Conservation (phyloP, 2,329 filamentous ascomycete genomes). For the Elsinoe arachidis region DNA sequence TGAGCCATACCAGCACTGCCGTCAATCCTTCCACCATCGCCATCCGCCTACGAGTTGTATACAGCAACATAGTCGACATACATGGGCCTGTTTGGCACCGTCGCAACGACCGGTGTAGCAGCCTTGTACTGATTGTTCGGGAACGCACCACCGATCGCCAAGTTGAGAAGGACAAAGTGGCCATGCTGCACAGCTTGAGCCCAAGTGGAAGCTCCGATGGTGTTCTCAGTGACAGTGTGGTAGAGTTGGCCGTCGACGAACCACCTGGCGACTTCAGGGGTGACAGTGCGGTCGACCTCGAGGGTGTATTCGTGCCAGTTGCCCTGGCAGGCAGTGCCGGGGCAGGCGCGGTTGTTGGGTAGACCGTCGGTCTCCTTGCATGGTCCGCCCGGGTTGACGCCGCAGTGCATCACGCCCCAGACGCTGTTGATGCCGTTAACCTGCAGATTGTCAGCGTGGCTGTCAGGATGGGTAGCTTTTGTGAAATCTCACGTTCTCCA, state of each 20-base stretch:
- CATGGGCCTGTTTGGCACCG: constrained; percentile 18
- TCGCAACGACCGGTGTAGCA: constrained; percentile 21
- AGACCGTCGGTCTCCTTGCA: constrained; percentile 25
- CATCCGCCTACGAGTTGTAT: not conserved
- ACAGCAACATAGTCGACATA: constrained; percentile 21
- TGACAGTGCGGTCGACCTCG: constrained; percentile 22
- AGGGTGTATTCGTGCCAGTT: constrained; percentile 26
- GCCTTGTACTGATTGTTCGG: constrained; percentile 22
- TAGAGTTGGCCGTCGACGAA: constrained; percentile 21
- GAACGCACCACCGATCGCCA: constrained; percentile 26
- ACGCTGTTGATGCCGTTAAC: constrained; percentile 22
- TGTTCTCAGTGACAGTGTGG: constrained; percentile 19
- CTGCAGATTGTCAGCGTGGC: too few relatives aligned
- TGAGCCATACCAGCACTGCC: not conserved
- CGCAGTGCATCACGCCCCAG: constrained; percentile 23
- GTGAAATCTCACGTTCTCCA: constrained; percentile 20
- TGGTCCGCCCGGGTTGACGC: constrained; percentile 25
- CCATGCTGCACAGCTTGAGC: constrained; percentile 21
- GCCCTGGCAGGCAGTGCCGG: constrained; percentile 18
- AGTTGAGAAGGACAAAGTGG: constrained; percentile 23
- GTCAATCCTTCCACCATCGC: not conserved
- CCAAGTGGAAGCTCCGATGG: constrained; percentile 22
- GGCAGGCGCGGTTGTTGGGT: constrained; percentile 15
- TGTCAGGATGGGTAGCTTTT: too few relatives aligned
- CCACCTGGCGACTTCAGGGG: constrained; percentile 21